Conservation (phyloP, 2,329 filamentous ascomycete species). For the Penicillium sp. region DNA sequence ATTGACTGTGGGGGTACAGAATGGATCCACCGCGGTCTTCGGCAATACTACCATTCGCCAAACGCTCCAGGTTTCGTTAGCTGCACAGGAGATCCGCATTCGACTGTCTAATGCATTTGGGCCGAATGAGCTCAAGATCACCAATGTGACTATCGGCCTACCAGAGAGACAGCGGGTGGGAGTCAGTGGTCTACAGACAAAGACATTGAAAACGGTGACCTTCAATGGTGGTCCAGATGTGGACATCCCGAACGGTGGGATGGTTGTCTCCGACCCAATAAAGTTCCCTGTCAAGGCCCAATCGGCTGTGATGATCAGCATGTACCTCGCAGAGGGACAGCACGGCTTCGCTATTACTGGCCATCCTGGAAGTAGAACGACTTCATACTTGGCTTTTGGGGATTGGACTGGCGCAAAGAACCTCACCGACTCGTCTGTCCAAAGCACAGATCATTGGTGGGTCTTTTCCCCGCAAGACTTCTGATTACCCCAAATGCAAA, state of each 20-base stretch:
- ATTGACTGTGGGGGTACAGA: slow-evolving; percentile 36
- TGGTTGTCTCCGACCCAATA: slow-evolving; percentile 61
- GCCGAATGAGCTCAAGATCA: slow-evolving; percentile 57
- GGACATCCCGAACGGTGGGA: slow-evolving; percentile 54
- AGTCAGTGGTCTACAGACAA: slow-evolving; percentile 50
- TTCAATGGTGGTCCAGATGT: slow-evolving; percentile 55
- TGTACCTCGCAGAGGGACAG: slow-evolving; percentile 59
- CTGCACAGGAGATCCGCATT: slow-evolving; percentile 56
- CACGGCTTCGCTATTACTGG: slow-evolving; percentile 56
- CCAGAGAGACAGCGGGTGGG: slow-evolving; percentile 46
- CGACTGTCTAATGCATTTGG: slow-evolving; percentile 67
- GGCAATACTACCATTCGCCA: slow-evolving; percentile 63
- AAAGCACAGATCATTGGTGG: slow-evolving; percentile 45
- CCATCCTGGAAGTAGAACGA: slow-evolving; percentile 64
- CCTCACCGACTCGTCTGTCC: slow-evolving; percentile 39
- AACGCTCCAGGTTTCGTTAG: slow-evolving; percentile 60
- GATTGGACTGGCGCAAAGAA: slow-evolving; percentile 52
- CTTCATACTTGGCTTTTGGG: slow-evolving; percentile 57
- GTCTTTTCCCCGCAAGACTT: neutral
- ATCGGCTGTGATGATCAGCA: slow-evolving; percentile 55
- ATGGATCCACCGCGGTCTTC: slow-evolving; percentile 54
- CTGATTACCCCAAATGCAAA: neutral
- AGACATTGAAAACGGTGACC: slow-evolving; percentile 53
- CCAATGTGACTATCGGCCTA: slow-evolving; percentile 56
- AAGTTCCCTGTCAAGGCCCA: slow-evolving; percentile 52